Conservation (phyloP, 331 rosid species). For the Prunus yedoensis region DNA sequence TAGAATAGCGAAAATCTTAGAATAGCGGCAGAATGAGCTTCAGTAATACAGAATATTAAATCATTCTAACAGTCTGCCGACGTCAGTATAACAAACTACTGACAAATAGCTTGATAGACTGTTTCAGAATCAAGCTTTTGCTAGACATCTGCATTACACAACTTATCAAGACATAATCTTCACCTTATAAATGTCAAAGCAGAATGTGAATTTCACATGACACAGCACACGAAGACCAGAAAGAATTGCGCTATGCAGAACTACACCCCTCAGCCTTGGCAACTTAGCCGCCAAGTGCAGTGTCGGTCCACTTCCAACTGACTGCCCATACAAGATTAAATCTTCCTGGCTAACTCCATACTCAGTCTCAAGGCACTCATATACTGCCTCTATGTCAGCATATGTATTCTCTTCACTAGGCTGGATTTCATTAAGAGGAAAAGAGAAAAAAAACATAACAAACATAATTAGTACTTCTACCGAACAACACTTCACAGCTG, state of each 20-base stretch:
- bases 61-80: too few relatives aligned
- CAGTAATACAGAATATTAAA: too few relatives aligned
- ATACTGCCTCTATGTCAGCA: conserved; percentile 94
- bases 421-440: conserved; percentile 41
- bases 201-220: conserved; percentile 82
- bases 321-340: conserved; percentile 88
- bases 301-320: conserved; percentile 98
- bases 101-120: too few relatives aligned
- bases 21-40: too few relatives aligned
- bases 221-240: conserved; percentile 93
- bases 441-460: background rate
- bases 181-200: too few relatives aligned
- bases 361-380: conserved; percentile 84
- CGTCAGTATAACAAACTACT: too few relatives aligned
- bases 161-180: too few relatives aligned
- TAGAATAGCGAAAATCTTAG: too few relatives aligned
- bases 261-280: conserved; percentile 92
- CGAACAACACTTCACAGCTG: background rate
- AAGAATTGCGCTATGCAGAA: conserved; percentile 94
- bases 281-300: conserved; percentile 90
- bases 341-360: conserved; percentile 97
- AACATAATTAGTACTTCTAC: background rate
- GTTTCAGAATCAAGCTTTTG: too few relatives aligned
- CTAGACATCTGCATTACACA: too few relatives aligned
- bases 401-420: conserved; percentile 94